A percentile compares a stretch with the other conserved stretches of the same genome.
Conservation (phyloP, 2,329 filamentous ascomycete genomes). For the Helminthosporium solani region DNA sequence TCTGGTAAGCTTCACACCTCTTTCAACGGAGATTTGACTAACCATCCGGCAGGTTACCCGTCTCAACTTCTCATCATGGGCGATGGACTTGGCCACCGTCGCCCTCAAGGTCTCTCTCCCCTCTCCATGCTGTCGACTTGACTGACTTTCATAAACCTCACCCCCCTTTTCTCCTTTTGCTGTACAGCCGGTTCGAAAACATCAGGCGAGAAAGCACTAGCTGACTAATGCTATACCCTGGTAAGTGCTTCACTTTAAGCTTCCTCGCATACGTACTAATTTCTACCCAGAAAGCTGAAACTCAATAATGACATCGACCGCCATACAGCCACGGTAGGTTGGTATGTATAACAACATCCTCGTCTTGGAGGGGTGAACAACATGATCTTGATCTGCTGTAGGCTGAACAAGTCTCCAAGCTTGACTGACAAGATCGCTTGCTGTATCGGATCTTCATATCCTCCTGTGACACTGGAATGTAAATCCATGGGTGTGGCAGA, state of each 20-base stretch:
- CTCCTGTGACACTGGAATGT: background rate
- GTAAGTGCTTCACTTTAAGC: too few relatives aligned
- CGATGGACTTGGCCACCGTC: background rate
- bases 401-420: too few relatives aligned
- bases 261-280: too few relatives aligned
- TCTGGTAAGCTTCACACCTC: background rate
- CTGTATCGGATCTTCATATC: background rate
- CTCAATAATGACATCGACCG: too few relatives aligned
- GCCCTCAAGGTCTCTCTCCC: background rate
- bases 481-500: background rate
- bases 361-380: too few relatives aligned
- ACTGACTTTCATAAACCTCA: background rate
- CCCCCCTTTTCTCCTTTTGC: background rate
- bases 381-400: too few relatives aligned
- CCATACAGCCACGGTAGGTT: too few relatives aligned
- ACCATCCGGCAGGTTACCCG: background rate
- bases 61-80: background rate
- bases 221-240: too few relatives aligned
- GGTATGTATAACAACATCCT: too few relatives aligned
- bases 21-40: background rate
- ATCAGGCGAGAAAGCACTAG: too few relatives aligned
- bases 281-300: too few relatives aligned
- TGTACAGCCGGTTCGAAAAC: too few relatives aligned
- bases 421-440: background rate
- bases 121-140: background rate